Evolutionary conservation across 768 basidiomycete genomes (phyloP), one percentile per base, ranked within the genome.

Genomic region (Kwoniella sp.): DNA sequence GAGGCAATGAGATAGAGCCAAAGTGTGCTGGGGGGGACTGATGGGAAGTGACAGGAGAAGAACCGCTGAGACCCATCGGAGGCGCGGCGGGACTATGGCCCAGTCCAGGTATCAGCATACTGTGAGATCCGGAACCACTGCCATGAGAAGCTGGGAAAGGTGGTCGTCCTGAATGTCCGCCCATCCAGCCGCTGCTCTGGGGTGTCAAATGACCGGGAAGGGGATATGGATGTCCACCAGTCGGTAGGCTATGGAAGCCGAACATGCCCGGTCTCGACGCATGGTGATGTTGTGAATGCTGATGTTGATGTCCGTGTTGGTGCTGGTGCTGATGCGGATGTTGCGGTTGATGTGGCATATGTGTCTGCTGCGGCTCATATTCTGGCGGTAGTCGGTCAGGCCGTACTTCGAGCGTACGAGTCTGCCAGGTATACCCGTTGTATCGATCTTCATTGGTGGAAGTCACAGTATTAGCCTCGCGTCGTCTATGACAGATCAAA

Each of bases 361-460:
- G 62, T 11, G 26, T 23, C 20, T 51, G 50, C 20, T 73, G 82
- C 69, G 81, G 79, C 70, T 87, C 87, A 69, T 85, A 85, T 66
- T 89, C 87, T 23, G 86, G 85, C 28, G 87, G 86, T 15, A 93
- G 84, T 50, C 93, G 86, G 81, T 97, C 94, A 7, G 89, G 90
- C 25, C 94, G 86, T 26, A 97, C 94, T 81, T 97, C 94, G 25
- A 97, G 86, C 22, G 90, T 85, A 9, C 94, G 85, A 8, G 91
- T 92, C 82, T 96, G 94, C 93, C 94, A 98, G n/a, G 88, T 88
- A 80, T 91, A 96, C 17, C 94, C 95, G 76, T 97, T 91, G 82
- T 95, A 95, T 85, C 92, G 90, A 68, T 96, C 93, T 81, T 53
- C 4, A 22, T 22, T 34, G 17, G 34, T 5, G 29, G 26, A 29